Base-by-base conservation (phyloP, 73 alveolate genomes). In the Paramecium primaurelia region DNA sequence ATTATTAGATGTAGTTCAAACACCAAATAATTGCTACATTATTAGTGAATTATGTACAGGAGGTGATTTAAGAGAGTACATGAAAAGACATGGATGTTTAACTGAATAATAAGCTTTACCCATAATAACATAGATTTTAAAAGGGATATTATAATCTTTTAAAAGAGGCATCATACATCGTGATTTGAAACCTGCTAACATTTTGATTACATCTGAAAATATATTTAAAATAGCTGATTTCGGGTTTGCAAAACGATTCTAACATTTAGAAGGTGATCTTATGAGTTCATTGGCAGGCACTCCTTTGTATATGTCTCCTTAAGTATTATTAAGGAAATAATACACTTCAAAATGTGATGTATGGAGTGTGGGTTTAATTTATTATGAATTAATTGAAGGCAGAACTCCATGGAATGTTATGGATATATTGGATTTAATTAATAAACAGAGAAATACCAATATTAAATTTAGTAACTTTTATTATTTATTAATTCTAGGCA, bases 181-280 rank as follows among this genome's bases (percentile, higher is more conserved):
- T 18, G 97, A 94, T 71, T 40, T 94, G 20, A 94, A 94, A 59
- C 97, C 97, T 14, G 97, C 95, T 16, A 94, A 94, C 30, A 71
- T 94, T 18, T 77, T 94, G 32, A 84, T 93, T 18, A 89, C 93
- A 32, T 36, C 77, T 18, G 85, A 93, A 10, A 92, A 92, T 54
- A 69, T 84, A 14, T 80, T 92, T 30, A 92, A 92, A 34, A 77
- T 92, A 45, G 92, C 95, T 10, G 95, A 92, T 80, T 92, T 92
- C 44, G 95, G 95, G 22, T 89, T 92, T 49, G 92, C 95, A 1
- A 73, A 77, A 44, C 60, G 84, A 77, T 73, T 87, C 25, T 75
- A 87, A 58, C 68, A 92, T n/a, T 42, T 75, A 8, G 94, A 37
- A 12, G 95, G 86, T 14, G 80, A 92, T 58, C 47, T 92, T n/a